Percentiles rank a stretch among this genome's conserved stretches.
These are phyloP conservation scores for Pythium myriotylum DNA, from an alignment of 352 stramenopile genomes.

Conservation along the genomic window DNA sequence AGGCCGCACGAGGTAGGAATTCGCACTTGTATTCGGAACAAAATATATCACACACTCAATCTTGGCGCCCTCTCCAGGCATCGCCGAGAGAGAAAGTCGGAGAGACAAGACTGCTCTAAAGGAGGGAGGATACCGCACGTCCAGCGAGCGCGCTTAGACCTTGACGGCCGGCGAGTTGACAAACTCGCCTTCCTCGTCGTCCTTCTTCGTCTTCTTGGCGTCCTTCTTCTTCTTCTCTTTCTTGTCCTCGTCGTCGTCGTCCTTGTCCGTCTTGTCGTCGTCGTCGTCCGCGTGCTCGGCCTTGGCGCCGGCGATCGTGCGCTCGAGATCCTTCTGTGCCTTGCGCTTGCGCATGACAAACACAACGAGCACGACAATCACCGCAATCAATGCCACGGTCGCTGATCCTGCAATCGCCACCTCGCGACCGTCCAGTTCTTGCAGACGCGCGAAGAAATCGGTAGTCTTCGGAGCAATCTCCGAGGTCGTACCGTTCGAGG, in stretches of 20 bases:
- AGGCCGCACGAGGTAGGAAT: no score
- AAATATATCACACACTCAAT: conserved; percentile 44
- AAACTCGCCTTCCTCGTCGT: conserved; percentile 75
- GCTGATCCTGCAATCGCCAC: conserved; percentile 67
- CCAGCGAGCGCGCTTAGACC: conserved; percentile 25
- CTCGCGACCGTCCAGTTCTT: conserved; percentile 65
- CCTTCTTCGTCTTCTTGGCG: conserved; percentile 65
- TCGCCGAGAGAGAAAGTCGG: conserved; percentile 3
- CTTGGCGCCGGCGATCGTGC: conserved; percentile 82
- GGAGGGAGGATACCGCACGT: neutral
- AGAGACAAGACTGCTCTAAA: conserved; percentile 21
- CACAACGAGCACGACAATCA: conserved; percentile 68
- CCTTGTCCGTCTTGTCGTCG: conserved; percentile 70
- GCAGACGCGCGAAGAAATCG: conserved; percentile 66
- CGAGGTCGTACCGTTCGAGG: conserved; percentile 57
- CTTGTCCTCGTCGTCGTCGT: conserved; percentile 61
- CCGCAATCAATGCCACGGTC: conserved; percentile 59
- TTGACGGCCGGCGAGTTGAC: conserved; percentile 83
- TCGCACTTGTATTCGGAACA: conserved; percentile 41
- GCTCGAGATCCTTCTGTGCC: conserved; percentile 76
- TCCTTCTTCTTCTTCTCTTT: conserved; percentile 80
- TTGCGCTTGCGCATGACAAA: conserved; percentile 81
- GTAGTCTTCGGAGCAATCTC: conserved; percentile 54
- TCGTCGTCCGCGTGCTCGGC: conserved; percentile 57
- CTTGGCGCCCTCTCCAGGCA: conserved; percentile 28